Base-by-base conservation (phyloP, 164 flowering plant genomes). In the Stephania cephalantha region DNA sequence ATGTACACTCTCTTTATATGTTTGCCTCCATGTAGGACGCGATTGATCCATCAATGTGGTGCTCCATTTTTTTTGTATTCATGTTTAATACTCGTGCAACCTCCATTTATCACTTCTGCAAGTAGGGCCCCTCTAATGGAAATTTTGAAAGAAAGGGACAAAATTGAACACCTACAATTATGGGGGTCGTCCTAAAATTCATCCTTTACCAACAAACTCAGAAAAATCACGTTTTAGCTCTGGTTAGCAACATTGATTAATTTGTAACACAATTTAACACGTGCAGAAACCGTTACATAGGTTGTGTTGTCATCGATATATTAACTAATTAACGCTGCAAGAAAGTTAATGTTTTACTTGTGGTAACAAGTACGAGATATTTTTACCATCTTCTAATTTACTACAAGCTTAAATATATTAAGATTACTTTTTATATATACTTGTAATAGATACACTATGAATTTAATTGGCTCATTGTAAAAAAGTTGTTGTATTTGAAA, bases 11-110 rank as follows among this genome's bases (percentile, higher is more conserved):
- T 35, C 2, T 35, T 2, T 35, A 35, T 35, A 35, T 71, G 58
- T 69, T 73, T 68, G 71, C 74, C 58, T 73, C 72, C 75, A 53
- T 63, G 69, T 64, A 78, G 53, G 78, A 71, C 81, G 68, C 75
- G 77, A 64, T 29, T 35, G 42, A 35, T 35, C 42, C 42, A 35
- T 35, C 42, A 35, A 35, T 35, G 42, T 35, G 42, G 46, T 72
- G 67, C 63, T 44, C 69, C 55, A 61, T 61, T 61, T 61, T 61
- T 18, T 5, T 58, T 25, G 25, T 25, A 25, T 25, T 35, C 42
- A 35, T 35, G 0, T 35, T 35, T 35, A 35, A 35, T 35, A 35
- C 42, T 35, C 42, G 42, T 4, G 42, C 42, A 35, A 61, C 20
- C 66, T 61, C 53, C 55, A 50, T 61, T 5, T 8, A 61, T n/a